Percentiles rank a stretch among this genome's conserved stretches.
Evolutionary conservation across 2,329 filamentous ascomycete genomes (phyloP).

Genomic region (Cadophora gregata): DNA sequence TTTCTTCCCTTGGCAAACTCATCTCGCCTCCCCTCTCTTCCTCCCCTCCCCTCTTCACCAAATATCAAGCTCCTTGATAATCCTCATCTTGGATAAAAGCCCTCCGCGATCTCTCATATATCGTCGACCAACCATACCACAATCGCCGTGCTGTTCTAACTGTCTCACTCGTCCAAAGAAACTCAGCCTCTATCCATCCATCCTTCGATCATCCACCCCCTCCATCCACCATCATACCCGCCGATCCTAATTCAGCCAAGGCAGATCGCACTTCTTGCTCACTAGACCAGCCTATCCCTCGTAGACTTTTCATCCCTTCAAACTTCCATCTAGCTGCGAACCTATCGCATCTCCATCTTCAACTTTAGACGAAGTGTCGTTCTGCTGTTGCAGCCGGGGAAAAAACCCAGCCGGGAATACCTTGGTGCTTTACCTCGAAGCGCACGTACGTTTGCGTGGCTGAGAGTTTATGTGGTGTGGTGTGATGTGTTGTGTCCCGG

Average conservation of each 20-base stretch:
- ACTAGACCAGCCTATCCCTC: no score
- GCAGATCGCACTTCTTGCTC: not conserved
- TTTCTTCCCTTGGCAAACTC: not conserved
- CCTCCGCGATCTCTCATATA: not conserved
- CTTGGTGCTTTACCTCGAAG: not conserved
- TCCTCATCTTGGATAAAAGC: not conserved
- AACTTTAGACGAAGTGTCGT: not conserved
- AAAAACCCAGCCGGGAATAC: not conserved
- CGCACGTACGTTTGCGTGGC: slow-evolving; percentile 2
- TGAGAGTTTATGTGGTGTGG: not conserved
- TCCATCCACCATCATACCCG: slow-evolving; percentile 7
- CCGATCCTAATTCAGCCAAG: slow-evolving; percentile 1
- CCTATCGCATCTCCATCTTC: not conserved
- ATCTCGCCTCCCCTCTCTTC: no score
- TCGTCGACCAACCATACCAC: not conserved
- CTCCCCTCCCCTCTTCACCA: no score
- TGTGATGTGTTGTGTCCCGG: slow-evolving; percentile 1
- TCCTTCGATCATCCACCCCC: not conserved
- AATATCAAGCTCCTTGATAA: not conserved
- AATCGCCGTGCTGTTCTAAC: not conserved
- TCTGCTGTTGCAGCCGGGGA: no score
- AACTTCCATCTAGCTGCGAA: no score
- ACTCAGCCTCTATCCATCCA: not conserved
- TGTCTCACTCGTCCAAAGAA: no score
- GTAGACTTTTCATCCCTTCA: not conserved